Base-by-base conservation (phyloP, 2,329 filamentous ascomycete genomes). In the Colletotrichum gloeosporioides region DNA sequence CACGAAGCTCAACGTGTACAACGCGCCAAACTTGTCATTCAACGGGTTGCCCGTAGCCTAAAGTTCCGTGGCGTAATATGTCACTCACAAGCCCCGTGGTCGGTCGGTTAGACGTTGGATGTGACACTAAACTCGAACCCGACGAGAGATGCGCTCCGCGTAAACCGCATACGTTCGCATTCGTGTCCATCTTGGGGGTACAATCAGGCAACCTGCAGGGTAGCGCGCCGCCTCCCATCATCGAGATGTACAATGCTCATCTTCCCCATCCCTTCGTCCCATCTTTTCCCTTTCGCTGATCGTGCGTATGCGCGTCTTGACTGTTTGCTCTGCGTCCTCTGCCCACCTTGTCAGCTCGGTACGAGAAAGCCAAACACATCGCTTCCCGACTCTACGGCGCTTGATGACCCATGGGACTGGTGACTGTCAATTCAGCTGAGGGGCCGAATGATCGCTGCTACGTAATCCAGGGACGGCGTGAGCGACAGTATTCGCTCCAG, bases 351-450 rank as follows among this genome's bases (percentile, higher is more conserved):
- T 62, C 59, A 64, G 62, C 62, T 64, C 62, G 22, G 32, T 34
- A 65, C 65, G 34, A 59, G 73, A 32, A 64, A 68, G 63, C 61
- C 68, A 75, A 59, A 64, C 71, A 25, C 66, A 31, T 57, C 59
- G 59, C 59, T 63, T 63, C 29, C 31, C 31, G 32, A 71, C 49
- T 49, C 36, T 53, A 53, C 44, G n/a, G 44, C n/a, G 34, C 44
- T 76, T 57, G 64, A 59, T 76, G 59, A 74, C 64, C 74, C 65
- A 57, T 64, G 39, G 49, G 53, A 49, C 74, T 69, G 70, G 74
- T 76, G 74, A 74, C 71, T 69, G 70, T 63, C 25, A 25, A 13
- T 73, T 65, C 73, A 73, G 73, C 70, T 69, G 70, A 32, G 70
- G 44, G 44, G 34, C 62, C 70, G 59, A 64, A 65, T 76, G 64